phyloP scores from a whole-genome alignment of 129 eudicot genomes.

The Escallonia rubra region DNA sequence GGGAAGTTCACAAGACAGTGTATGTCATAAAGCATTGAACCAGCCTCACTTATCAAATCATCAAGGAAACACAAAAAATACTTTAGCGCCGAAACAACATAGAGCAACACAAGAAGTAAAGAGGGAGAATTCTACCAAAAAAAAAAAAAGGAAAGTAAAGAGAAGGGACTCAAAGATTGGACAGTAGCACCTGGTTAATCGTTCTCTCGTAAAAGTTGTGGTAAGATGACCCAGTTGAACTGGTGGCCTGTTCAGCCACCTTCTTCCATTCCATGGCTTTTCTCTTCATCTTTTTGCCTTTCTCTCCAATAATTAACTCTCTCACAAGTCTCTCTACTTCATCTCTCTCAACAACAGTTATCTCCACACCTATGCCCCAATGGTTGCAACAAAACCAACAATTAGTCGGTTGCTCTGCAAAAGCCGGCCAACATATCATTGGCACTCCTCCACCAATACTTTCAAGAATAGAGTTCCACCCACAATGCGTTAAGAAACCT shows the following conservation, averaged over 20 bases:
- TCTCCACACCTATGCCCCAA: neutral
- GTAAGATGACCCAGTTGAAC: neutral
- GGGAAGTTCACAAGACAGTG: no score
- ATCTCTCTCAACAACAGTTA: neutral
- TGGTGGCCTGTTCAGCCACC: neutral
- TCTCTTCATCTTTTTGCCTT: neutral
- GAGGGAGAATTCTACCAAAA: no score
- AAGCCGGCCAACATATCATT: conserved; percentile 43
- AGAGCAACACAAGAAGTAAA: no score
- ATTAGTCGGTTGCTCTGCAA: conserved; percentile 43
- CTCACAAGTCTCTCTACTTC: neutral
- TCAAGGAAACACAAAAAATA: no score
- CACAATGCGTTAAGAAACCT: conserved; percentile 31
- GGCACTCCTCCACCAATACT: conserved; percentile 21
- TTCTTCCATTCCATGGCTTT: neutral
- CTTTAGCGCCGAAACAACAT: no score
- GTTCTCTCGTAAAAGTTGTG: no score
- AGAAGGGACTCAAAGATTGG: no score
- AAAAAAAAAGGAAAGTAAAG: no score
- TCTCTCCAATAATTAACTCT: neutral
- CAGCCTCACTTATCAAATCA: no score
- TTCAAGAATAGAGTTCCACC: neutral
- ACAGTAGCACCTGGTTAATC: no score
- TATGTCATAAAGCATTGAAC: no score
- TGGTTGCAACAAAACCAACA: neutral